Evolutionary conservation across 306 rosid genomes (phyloP).

Genomic region (Rubus parviflorus): DNA sequence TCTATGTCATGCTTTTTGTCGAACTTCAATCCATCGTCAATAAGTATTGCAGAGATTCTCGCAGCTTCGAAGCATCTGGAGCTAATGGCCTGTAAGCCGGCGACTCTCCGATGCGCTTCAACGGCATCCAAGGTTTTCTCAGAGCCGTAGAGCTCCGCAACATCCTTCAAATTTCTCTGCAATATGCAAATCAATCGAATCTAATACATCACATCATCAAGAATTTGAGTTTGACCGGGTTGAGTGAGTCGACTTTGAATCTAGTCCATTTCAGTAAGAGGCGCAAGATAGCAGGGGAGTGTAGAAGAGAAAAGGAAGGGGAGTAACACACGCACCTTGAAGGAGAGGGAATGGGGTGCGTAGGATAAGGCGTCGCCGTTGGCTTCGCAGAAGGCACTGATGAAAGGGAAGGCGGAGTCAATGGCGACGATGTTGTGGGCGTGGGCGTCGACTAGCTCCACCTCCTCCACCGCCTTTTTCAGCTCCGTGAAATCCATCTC

Average conservation of each 20-base stretch:
- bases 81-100: constrained; percentile 63
- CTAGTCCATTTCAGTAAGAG: not conserved
- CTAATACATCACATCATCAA: not conserved
- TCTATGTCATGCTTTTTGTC: constrained; percentile 58
- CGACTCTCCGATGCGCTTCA: constrained; percentile 59
- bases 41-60: constrained; percentile 60
- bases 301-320: not conserved
- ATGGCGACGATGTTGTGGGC: constrained; percentile 77
- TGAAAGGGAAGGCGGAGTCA: constrained; percentile 62
- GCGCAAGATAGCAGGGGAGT: too few species aligned
- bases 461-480: constrained; percentile 55
- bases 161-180: constrained; percentile 81
- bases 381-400: constrained; percentile 69
- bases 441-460: constrained; percentile 76
- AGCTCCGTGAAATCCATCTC: constrained; percentile 69
- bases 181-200: not conserved
- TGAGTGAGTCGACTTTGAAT: not conserved
- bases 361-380: constrained; percentile 54
- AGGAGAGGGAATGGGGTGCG: constrained; percentile 60
- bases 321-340: constrained; percentile 50
- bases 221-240: not conserved
- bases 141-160: constrained; percentile 68
- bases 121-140: constrained; percentile 55
- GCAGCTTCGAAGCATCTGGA: constrained; percentile 78
- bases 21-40: constrained; percentile 77